phyloP scores from a whole-genome alignment of 306 rosid genomes.

The Corylus heterophylla region DNA sequence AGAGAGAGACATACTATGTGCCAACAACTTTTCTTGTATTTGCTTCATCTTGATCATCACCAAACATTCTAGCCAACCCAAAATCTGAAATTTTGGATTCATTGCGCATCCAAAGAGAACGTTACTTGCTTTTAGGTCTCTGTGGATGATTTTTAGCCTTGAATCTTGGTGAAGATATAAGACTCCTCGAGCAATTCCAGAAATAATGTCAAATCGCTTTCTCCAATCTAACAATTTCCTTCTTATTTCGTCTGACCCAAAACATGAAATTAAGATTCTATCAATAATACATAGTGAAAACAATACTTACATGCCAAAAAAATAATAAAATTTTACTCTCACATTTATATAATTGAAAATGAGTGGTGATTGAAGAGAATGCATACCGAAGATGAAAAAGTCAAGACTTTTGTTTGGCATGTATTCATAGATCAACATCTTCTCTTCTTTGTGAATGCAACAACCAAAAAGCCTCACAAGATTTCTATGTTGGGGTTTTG shows the following conservation, averaged over 20 bases:
- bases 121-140: constrained; percentile 37
- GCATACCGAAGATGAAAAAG: constrained; percentile 35
- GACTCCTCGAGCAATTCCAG: neutral
- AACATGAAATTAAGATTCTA: neutral
- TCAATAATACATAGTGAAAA: neutral
- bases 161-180: constrained; percentile 2
- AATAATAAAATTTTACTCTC: neutral
- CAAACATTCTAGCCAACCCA: neutral
- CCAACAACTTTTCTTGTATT: neutral
- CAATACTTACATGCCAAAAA: neutral
- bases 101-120: neutral
- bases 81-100: neutral
- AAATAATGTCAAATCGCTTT: neutral
- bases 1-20: neutral
- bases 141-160: constrained; percentile 16
- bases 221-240: constrained; percentile 16
- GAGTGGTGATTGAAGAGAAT: neutral
- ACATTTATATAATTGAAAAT: neutral
- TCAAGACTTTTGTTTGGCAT: constrained; percentile 49
- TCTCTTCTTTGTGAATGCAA: constrained; percentile 41
- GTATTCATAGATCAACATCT: constrained; percentile 40
- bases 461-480: constrained; percentile 48
- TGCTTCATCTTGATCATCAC: neutral
- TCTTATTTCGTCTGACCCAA: constrained; percentile 29
- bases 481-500: constrained; percentile 48